Percentiles rank a stretch among this genome's conserved stretches.
phyloP scores from a whole-genome alignment of 2,329 filamentous ascomycete species.

The Ceratocystis variospora region DNA sequence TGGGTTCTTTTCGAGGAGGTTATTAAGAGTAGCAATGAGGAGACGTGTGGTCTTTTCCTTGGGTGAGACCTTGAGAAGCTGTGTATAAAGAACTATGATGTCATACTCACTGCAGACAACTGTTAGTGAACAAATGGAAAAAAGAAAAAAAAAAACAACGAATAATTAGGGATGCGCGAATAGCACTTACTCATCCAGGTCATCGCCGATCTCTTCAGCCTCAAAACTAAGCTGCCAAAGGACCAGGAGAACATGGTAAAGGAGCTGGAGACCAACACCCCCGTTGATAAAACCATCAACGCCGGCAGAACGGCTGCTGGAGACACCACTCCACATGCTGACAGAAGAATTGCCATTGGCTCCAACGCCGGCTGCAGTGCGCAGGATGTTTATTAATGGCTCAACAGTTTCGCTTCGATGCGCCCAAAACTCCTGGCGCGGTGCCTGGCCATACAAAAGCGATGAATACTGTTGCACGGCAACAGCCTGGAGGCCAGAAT shows the following conservation, averaged over 20 bases:
- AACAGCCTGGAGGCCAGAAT: constrained; percentile 87
- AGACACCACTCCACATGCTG: constrained; percentile 46
- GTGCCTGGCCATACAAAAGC: constrained; percentile 59
- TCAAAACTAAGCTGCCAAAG: constrained; percentile 97
- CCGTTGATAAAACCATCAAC: constrained; percentile 54
- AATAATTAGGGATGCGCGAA: not conserved
- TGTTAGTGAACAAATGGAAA: not conserved
- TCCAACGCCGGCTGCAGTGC: constrained; percentile 57
- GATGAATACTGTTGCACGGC: constrained; percentile 84
- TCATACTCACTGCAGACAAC: constrained; percentile 61
- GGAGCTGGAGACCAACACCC: constrained; percentile 77
- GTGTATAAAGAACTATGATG: constrained; percentile 80
- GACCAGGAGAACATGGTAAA: constrained; percentile 87
- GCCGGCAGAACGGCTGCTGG: constrained; percentile 42
- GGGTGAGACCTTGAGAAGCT: constrained; percentile 77
- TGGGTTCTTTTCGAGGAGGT: constrained; percentile 59
- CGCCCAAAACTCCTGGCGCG: constrained; percentile 78
- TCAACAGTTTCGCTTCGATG: constrained; percentile 73
- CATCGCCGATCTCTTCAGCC: constrained; percentile 55
- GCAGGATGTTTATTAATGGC: constrained; percentile 70
- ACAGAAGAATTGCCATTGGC: constrained; percentile 50
- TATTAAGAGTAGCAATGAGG: constrained; percentile 75
- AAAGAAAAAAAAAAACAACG: not conserved
- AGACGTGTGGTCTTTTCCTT: constrained; percentile 97
- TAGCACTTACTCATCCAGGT: constrained; percentile 63